phyloP scores from a whole-genome alignment of 2,329 filamentous ascomycete genomes.

The Phialophora macrospora region DNA sequence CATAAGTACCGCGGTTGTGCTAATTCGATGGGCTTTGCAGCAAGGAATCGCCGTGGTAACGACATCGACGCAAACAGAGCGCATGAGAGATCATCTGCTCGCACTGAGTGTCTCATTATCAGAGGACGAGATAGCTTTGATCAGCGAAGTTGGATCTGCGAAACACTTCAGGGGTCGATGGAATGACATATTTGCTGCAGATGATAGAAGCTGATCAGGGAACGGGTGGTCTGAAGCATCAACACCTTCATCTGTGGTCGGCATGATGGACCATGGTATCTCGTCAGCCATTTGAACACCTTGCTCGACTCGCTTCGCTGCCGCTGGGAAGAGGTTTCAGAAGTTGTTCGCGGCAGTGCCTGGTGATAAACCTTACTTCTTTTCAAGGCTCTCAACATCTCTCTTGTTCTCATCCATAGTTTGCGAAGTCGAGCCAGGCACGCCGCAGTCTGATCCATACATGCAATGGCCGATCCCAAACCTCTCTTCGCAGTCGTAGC shows the following conservation, averaged over 20 bases:
- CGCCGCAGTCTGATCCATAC: constrained; percentile 8
- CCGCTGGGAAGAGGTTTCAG: neutral
- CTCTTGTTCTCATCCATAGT: constrained; percentile 17
- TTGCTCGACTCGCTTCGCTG: neutral
- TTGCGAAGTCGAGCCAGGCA: constrained; percentile 8
- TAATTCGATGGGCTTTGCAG: constrained; percentile 19
- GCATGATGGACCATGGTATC: neutral
- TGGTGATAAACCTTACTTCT: neutral
- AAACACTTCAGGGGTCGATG: constrained; percentile 20
- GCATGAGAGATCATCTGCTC: constrained; percentile 19
- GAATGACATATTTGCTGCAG: constrained; percentile 20
- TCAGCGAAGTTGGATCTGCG: constrained; percentile 11
- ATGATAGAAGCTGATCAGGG: constrained; percentile 5
- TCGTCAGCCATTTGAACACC: neutral
- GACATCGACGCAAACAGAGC: constrained; percentile 15
- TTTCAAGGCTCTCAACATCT: neutral
- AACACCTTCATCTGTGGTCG: neutral
- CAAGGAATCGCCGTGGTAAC: constrained; percentile 17
- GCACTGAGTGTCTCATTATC: constrained; percentile 5
- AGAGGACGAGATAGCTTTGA: constrained; percentile 9
- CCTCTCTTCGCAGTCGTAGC: neutral
- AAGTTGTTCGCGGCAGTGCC: neutral
- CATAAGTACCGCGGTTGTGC: constrained; percentile 12
- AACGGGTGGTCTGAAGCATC: neutral
- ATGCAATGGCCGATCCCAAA: neutral